Percentiles rank a stretch among this genome's conserved stretches.
Evolutionary conservation across 306 rosid species (phyloP).

Genomic region (Boehmeria nivea): DNA sequence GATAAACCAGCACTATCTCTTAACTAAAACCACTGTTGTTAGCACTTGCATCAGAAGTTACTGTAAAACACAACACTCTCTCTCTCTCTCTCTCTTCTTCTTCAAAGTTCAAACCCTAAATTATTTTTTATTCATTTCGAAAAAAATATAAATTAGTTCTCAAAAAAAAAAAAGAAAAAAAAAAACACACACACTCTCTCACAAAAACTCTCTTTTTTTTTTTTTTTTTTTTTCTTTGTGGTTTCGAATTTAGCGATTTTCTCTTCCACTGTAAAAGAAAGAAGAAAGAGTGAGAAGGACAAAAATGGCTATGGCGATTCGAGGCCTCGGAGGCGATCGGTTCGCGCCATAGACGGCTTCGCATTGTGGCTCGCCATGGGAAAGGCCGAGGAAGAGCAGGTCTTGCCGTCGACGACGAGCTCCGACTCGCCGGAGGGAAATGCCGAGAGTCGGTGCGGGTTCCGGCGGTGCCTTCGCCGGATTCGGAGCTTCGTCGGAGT

Average conservation of each 20-base stretch:
- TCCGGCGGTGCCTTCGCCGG: conserved; percentile 30
- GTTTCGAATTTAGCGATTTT: conserved; percentile 1
- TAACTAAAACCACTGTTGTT: conserved; percentile 13
- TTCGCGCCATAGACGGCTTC: conserved; percentile 28
- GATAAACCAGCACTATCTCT: conserved; percentile 34
- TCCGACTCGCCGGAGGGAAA: conserved; percentile 29
- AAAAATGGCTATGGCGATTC: conserved; percentile 12
- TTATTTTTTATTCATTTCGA: conserved; percentile 3
- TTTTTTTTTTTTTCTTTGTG: background rate
- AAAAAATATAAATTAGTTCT: background rate
- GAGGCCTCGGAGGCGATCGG: conserved; percentile 40
- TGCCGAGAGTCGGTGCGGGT: conserved; percentile 38
- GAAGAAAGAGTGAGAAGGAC: background rate
- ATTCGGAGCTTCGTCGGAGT: conserved; percentile 47
- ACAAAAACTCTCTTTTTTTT: background rate
- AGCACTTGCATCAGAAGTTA: conserved; percentile 34
- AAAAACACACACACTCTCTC: too few relatives aligned
- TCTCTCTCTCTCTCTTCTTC: background rate
- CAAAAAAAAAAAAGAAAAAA: background rate
- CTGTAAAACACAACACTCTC: conserved; percentile 26
- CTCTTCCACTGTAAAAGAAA: background rate
- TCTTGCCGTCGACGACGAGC: conserved; percentile 26
- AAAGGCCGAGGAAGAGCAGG: conserved; percentile 59
- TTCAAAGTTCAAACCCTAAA: conserved; percentile 41
- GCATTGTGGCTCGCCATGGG: conserved; percentile 57